A percentile compares a stretch with the other conserved stretches of the same genome.
Conservation (phyloP, 2,329 filamentous ascomycete genomes). For the Apiospora malaysiana region DNA sequence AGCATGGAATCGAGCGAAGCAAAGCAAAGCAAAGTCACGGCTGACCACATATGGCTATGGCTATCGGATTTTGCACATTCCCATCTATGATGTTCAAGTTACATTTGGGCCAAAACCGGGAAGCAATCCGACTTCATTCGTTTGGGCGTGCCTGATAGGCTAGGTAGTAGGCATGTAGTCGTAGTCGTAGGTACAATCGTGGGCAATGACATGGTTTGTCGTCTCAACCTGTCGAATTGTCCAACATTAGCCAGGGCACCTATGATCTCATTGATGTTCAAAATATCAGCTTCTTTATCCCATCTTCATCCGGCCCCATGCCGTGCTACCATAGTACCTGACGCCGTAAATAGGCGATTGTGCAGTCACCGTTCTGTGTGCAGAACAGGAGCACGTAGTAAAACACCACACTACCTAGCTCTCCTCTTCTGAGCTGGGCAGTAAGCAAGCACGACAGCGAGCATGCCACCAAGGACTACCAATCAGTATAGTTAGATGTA, state of each 20-base stretch:
- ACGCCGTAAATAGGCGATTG: neutral
- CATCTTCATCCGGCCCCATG: neutral
- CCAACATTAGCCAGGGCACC: neutral
- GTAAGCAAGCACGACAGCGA: no score
- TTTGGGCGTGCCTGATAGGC: neutral
- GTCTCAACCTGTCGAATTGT: neutral
- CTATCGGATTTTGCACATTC: conserved; percentile 15
- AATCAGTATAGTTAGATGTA: no score
- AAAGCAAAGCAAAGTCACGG: neutral
- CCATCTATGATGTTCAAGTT: neutral
- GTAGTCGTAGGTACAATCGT: neutral
- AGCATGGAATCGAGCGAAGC: neutral
- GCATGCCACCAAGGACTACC: no score
- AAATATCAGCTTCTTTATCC: neutral
- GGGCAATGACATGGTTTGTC: neutral
- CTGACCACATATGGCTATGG: neutral
- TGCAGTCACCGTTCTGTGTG: neutral
- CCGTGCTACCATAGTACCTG: neutral
- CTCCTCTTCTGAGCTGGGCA: no score
- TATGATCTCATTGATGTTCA: conserved; percentile 2
- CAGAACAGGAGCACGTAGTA: neutral
- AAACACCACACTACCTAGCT: no score
- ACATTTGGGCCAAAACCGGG: neutral
- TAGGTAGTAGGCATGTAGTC: neutral
- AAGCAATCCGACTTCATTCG: neutral